phyloP scores from a whole-genome alignment of 352 stramenopile genomes.

The Pythium graminicola region DNA sequence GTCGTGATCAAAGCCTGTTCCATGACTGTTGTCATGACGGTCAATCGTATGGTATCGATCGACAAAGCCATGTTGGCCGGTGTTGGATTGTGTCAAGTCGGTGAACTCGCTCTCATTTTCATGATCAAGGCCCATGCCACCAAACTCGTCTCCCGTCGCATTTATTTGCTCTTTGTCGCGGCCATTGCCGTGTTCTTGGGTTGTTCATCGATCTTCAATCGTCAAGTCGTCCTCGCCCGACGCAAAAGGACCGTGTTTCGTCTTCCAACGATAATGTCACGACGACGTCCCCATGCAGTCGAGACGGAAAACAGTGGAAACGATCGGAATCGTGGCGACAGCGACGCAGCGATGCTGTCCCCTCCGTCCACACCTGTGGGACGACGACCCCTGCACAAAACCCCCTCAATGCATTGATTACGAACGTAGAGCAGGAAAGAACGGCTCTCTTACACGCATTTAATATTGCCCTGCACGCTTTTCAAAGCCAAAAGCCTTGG shows the following conservation, averaged over 20 bases:
- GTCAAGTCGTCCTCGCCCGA: slow-evolving; percentile 54
- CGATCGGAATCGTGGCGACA: slow-evolving; percentile 9
- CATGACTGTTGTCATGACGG: slow-evolving; percentile 74
- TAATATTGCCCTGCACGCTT: no score
- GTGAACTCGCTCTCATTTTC: slow-evolving; percentile 82
- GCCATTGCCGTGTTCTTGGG: slow-evolving; percentile 78
- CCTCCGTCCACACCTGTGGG: slow-evolving; percentile 7
- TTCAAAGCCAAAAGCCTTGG: no score
- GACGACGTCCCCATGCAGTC: neutral
- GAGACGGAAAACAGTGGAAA: no score
- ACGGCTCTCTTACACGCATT: neutral
- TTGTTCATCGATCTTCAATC: slow-evolving; percentile 75
- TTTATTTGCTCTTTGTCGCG: slow-evolving; percentile 78
- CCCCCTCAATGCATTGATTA: slow-evolving; percentile 1
- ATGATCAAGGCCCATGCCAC: slow-evolving; percentile 87
- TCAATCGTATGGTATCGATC: slow-evolving; percentile 59
- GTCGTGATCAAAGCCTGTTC: slow-evolving; percentile 69
- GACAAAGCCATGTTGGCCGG: slow-evolving; percentile 68
- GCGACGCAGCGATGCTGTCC: slow-evolving; percentile 6
- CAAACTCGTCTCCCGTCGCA: slow-evolving; percentile 71
- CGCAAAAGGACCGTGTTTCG: slow-evolving; percentile 48
- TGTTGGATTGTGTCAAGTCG: slow-evolving; percentile 75
- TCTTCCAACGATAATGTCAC: slow-evolving; percentile 29
- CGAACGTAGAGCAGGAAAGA: neutral
- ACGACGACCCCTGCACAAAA: slow-evolving; percentile 11